Percentiles rank a stretch among this genome's conserved stretches.
phyloP scores from a whole-genome alignment of 225 moss, liverwort and hornwort genomes.

The Bryum argenteum region DNA sequence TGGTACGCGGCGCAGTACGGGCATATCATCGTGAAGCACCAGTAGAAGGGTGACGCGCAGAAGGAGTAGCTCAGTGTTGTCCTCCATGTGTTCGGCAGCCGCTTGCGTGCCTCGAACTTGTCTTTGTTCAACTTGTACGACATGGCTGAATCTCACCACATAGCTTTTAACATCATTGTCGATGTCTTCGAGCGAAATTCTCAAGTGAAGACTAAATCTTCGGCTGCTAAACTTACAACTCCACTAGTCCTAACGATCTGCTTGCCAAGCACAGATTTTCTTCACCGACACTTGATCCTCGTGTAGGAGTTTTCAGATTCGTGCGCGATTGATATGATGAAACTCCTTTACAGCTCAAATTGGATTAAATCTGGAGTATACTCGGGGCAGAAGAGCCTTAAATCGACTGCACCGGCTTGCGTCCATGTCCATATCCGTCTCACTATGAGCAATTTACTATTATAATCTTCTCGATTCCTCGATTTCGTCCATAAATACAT shows the following conservation, averaged over 20 bases:
- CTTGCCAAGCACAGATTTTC: neutral
- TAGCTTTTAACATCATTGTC: neutral
- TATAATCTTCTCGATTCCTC: too few species aligned
- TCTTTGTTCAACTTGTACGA: conserved; percentile 48
- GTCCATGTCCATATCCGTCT: too few species aligned
- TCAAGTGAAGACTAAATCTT: neutral
- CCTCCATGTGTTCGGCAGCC: conserved; percentile 59
- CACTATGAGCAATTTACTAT: too few species aligned
- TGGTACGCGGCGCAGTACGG: conserved; percentile 71
- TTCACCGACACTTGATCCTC: neutral
- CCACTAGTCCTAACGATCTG: neutral
- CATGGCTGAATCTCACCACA: conserved; percentile 36
- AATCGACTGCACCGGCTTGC: too few species aligned
- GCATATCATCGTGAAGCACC: conserved; percentile 49
- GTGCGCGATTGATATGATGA: too few species aligned
- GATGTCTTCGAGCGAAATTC: neutral
- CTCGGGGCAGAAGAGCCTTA: too few species aligned
- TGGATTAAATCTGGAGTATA: too few species aligned
- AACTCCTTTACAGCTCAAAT: too few species aligned
- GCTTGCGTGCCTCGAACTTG: conserved; percentile 42
- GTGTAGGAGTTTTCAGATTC: neutral
- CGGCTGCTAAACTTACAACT: neutral
- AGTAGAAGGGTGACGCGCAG: conserved; percentile 42
- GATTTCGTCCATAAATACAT: too few species aligned
- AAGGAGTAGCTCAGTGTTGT: conserved; percentile 40